Percentiles rank a stretch among this genome's conserved stretches.
Evolutionary conservation across 164 flowering plant species (phyloP).

Genomic region (Taxillus chinensis): DNA sequence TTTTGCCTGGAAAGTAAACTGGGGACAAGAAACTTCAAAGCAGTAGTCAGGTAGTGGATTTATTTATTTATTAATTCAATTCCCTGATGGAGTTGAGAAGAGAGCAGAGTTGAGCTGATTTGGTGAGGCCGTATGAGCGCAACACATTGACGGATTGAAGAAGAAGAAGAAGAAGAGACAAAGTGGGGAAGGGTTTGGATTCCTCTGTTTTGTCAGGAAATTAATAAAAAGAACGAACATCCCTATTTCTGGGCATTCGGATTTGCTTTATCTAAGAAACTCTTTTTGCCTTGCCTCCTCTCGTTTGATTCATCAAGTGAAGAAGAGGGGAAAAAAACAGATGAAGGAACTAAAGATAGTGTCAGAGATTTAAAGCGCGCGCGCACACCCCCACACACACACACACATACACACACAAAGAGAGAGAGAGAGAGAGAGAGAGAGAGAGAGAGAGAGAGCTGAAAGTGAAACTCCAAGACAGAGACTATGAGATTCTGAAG

Average conservation of each 20-base stretch:
- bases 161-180: too few relatives aligned
- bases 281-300: not conserved
- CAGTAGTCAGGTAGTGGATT: too few relatives aligned
- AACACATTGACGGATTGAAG: too few relatives aligned
- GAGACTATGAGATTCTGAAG: constrained; percentile 23
- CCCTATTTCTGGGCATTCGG: constrained; percentile 20
- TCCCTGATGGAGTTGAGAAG: too few relatives aligned
- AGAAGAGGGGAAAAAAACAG: not conserved
- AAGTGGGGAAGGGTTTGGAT: too few relatives aligned
- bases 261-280: not conserved
- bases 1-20: too few relatives aligned
- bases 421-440: constrained; percentile 2
- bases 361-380: constrained; percentile 5
- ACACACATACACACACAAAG: constrained; percentile 2
- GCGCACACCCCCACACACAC: too few relatives aligned
- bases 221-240: constrained; percentile 15
- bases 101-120: too few relatives aligned
- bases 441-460: constrained; percentile 1
- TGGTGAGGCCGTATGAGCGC: too few relatives aligned
- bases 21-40: too few relatives aligned
- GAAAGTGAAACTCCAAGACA: constrained; percentile 21
- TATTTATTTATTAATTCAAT: too few relatives aligned
- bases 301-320: not conserved
- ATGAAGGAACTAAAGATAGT: constrained; percentile 5
- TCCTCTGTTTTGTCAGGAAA: constrained; percentile 10